Evolutionary conservation across 495 filamentous ascomycete genomes (phyloP).

Genomic region (Aspergillus haitiensis): DNA sequence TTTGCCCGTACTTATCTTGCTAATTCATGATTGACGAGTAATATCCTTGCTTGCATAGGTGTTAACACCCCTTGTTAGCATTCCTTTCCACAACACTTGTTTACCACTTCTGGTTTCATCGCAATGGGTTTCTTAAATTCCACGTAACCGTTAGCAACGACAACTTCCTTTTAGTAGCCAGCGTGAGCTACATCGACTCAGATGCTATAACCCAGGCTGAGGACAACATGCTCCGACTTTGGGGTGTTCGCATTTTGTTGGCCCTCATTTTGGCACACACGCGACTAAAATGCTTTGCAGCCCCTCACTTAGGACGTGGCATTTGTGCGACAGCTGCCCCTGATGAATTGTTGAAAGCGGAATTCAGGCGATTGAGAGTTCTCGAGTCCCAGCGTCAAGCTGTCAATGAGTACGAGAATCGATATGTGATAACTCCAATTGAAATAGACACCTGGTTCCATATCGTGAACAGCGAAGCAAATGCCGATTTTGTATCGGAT

Average conservation of each 20-base stretch:
- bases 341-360: constrained; percentile 30
- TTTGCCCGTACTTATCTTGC: neutral
- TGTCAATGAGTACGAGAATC: constrained; percentile 23
- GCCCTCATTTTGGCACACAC: constrained; percentile 26
- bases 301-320: constrained; percentile 27
- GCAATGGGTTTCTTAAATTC: constrained; percentile 16
- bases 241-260: constrained; percentile 27
- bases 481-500: constrained; percentile 35
- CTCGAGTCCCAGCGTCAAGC: constrained; percentile 19
- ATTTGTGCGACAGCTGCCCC: constrained; percentile 43
- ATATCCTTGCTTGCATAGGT: neutral
- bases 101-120: neutral
- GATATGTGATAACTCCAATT: constrained; percentile 30
- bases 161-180: constrained; percentile 10
- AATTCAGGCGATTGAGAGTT: constrained; percentile 28
- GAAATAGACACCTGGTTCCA: constrained; percentile 53
- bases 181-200: neutral
- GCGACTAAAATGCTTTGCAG: constrained; percentile 25
- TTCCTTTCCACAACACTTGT: constrained; percentile 8
- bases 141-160: constrained; percentile 20
- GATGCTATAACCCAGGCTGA: constrained; percentile 3
- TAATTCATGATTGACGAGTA: neutral
- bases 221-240: constrained; percentile 29
- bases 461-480: constrained; percentile 42
- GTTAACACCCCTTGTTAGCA: constrained; percentile 21